Base-by-base conservation (phyloP, 495 filamentous ascomycete species). In the Emericellopsis terricola region DNA sequence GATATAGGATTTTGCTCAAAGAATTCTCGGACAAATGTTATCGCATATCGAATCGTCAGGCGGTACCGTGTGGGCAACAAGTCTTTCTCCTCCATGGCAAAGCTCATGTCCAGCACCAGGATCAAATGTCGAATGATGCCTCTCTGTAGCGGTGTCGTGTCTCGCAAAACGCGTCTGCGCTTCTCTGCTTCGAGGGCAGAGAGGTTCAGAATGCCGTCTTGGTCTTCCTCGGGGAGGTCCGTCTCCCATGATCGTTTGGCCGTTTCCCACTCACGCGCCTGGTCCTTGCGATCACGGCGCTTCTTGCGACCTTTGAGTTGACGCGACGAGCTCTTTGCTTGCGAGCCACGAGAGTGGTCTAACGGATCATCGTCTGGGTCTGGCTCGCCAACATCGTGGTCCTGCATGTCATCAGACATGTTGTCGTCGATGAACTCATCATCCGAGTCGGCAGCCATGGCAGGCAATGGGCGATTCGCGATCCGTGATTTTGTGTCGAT, bases 1-100 rank as follows among this genome's bases (percentile, higher is more conserved):
- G 82, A 89, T 51, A 97, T 96, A n/a, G 89, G 89, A 40, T 97
- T 97, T 52, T 97, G 89, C 52, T 94, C 87, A 50, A 96, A 97
- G 56, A 84, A 97, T 43, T 94, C 91, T 29, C 74, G 68, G 24
- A 94, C 78, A 50, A 94, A 96, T 38, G 81, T 78, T 39, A 77
- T 68, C 29, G 85, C 80, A 58, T 86, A 91, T 43, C 75, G 75
- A 39, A 94, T 65, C 7, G 75, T 75, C 24, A 93, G 65, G 28
- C 82, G 67, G 51, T 87, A 84, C 20, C 87, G 71, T 14, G 70
- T 94, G 4, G 89, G 89, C 10, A 82, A 71, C 20, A 96, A 63
- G 44, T 97, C 89, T 52, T 94, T 96, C 55, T 96, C 89, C 10
- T 69, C 56, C 89, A 97, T 97, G 14, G 86, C 82, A 41, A 79